Conservation (phyloP, 371 early-diverging fungal species). For the Mortierella sp. region DNA sequence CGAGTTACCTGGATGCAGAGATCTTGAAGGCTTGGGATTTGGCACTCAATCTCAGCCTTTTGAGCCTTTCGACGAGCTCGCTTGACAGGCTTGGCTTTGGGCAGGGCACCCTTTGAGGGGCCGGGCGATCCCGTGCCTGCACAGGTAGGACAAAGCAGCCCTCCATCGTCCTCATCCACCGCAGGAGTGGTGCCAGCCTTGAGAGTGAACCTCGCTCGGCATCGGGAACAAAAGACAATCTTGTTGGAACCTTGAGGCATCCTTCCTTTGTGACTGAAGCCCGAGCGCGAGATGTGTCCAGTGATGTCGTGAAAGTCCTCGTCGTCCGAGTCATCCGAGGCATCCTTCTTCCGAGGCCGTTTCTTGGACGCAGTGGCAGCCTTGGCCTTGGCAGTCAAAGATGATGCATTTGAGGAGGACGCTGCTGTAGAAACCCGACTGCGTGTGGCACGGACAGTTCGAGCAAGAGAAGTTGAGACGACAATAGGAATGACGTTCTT, state of each 20-base stretch:
- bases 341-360: slow-evolving; percentile 56
- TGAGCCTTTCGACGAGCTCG: slow-evolving; percentile 54
- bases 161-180: slow-evolving; percentile 40
- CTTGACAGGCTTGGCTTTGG: slow-evolving; percentile 38
- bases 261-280: slow-evolving; percentile 60
- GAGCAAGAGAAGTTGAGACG: slow-evolving; percentile 6
- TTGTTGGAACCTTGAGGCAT: slow-evolving; percentile 60
- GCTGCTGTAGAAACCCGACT: not conserved
- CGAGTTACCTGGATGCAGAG: slow-evolving; percentile 74
- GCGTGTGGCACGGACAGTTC: slow-evolving; percentile 28
- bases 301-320: slow-evolving; percentile 56
- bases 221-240: slow-evolving; percentile 72
- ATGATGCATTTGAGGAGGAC: slow-evolving; percentile 19
- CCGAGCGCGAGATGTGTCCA: slow-evolving; percentile 47
- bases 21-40: slow-evolving; percentile 68
- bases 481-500: slow-evolving; percentile 21
- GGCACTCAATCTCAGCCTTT: slow-evolving; percentile 38
- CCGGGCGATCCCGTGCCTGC: slow-evolving; percentile 28
- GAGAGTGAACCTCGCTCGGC: slow-evolving; percentile 70
- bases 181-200: slow-evolving; percentile 43
- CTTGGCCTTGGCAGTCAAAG: slow-evolving; percentile 20
- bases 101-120: not conserved
- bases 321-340: slow-evolving; percentile 60
- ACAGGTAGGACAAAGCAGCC: slow-evolving; percentile 68
- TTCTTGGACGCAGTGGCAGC: slow-evolving; percentile 50